Conservation (phyloP, 345 rosid genomes). For the Bruguiera parviflora region DNA sequence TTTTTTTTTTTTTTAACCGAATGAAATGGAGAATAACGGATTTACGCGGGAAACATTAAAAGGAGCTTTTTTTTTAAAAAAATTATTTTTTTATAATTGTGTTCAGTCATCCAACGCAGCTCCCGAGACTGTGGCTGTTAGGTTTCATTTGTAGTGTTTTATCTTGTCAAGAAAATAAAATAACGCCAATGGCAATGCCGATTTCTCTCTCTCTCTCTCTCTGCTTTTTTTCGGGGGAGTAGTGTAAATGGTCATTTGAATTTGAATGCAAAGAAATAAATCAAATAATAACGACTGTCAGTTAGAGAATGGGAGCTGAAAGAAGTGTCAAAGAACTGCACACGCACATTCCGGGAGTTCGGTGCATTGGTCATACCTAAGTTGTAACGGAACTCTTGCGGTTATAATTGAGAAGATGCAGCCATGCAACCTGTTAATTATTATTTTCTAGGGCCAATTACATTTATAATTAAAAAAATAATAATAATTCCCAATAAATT, state of each 20-base stretch:
- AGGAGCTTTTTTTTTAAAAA: background rate
- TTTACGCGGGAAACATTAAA: no score
- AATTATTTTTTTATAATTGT: background rate
- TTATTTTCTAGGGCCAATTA: no score
- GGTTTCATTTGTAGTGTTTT: constrained; percentile 2
- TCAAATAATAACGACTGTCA: constrained; percentile 4
- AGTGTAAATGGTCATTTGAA: no score
- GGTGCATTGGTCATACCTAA: background rate
- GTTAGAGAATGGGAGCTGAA: constrained; percentile 15
- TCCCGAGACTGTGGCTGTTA: constrained; percentile 16
- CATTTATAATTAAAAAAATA: no score
- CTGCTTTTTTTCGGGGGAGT: no score
- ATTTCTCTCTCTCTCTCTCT: no score
- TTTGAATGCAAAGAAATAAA: background rate
- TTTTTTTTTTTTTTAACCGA: no score
- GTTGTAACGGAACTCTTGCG: constrained; percentile 13
- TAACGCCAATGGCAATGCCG: background rate
- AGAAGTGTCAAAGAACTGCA: constrained; percentile 25
- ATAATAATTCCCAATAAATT: no score
- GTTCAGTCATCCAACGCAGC: background rate
- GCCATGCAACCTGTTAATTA: no score
- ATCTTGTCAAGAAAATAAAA: background rate
- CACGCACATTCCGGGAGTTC: constrained; percentile 18
- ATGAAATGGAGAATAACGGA: no score
- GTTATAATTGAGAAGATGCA: background rate